Evolutionary conservation across 768 basidiomycete genomes (phyloP).

Genomic region (Sarcodon sp.): DNA sequence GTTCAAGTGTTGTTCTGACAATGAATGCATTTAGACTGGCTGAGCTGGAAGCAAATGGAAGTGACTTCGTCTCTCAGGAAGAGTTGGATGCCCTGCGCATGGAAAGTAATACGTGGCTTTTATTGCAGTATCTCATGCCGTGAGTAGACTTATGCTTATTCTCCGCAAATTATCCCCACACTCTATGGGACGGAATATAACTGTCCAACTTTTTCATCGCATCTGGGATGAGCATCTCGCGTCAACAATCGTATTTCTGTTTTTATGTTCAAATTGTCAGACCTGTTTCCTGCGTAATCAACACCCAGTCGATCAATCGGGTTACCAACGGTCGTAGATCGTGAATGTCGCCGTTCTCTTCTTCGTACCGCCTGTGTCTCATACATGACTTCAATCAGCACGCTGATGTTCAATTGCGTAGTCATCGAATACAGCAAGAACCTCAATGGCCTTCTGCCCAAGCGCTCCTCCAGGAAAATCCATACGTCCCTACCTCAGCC

Average conservation of each 20-base stretch:
- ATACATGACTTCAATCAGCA: too few relatives aligned
- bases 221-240: not conserved
- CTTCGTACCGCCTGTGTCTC: too few relatives aligned
- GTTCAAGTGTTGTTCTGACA: not conserved
- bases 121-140: constrained; percentile 71
- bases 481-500: constrained; percentile 69
- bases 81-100: constrained; percentile 54
- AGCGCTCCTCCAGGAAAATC: constrained; percentile 52
- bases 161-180: not conserved
- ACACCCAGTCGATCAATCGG: too few relatives aligned
- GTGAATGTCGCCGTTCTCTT: not conserved
- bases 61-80: constrained; percentile 25
- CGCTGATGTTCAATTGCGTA: constrained; percentile 10
- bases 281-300: too few relatives aligned
- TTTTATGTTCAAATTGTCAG: too few relatives aligned
- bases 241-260: too few relatives aligned
- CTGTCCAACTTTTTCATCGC: not conserved
- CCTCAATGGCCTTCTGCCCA: constrained; percentile 33
- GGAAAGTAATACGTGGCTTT: constrained; percentile 74
- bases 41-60: constrained; percentile 32
- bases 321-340: too few relatives aligned
- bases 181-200: too few relatives aligned
- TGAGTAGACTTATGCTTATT: constrained; percentile 22
- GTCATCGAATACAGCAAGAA: constrained; percentile 59
- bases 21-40: constrained; percentile 26